Percentiles rank a stretch among this genome's conserved stretches.
phyloP scores from a whole-genome alignment of 2,329 filamentous ascomycete genomes.

The Monilinia fructicola region DNA sequence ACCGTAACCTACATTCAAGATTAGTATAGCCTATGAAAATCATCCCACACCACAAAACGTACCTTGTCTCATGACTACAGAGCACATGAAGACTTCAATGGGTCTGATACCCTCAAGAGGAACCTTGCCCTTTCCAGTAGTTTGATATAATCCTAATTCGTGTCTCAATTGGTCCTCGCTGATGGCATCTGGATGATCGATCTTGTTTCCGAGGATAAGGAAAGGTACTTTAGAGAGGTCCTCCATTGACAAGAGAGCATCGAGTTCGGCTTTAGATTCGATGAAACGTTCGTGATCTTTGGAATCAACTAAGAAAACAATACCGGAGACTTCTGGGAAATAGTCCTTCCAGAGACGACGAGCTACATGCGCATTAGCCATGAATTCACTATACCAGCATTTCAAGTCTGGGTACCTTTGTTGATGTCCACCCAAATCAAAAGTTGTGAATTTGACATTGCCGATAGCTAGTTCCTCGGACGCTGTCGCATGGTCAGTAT shows the following conservation, averaged over 20 bases:
- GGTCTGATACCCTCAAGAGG: conserved; percentile 88
- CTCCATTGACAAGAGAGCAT: conserved; percentile 94
- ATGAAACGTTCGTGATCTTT: conserved; percentile 93
- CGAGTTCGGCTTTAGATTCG: conserved; percentile 96
- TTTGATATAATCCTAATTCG: conserved; percentile 91
- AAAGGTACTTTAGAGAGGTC: conserved; percentile 95
- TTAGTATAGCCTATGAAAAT: conserved; percentile 27
- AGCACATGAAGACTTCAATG: conserved; percentile 99
- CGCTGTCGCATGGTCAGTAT: conserved; percentile 50
- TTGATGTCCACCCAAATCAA: conserved; percentile 90
- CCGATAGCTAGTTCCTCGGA: conserved; percentile 91
- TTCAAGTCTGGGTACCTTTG: conserved; percentile 61
- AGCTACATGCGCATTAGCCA: conserved; percentile 51
- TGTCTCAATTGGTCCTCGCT: conserved; percentile 94
- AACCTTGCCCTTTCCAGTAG: conserved; percentile 93
- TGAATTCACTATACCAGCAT: conserved; percentile 9
- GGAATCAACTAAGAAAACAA: conserved; percentile 96
- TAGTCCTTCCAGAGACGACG: conserved; percentile 96
- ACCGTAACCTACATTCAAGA: conserved; percentile 62
- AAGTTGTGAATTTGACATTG: conserved; percentile 92
- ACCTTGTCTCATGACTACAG: conserved; percentile 96
- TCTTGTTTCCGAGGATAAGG: conserved; percentile 97
- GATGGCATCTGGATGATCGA: conserved; percentile 93
- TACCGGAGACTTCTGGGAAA: conserved; percentile 93
- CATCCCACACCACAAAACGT: conserved; percentile 36